These are phyloP conservation scores for Claviceps capensis DNA, from an alignment of 2,329 filamentous ascomycete species.

Conservation along the genomic window DNA sequence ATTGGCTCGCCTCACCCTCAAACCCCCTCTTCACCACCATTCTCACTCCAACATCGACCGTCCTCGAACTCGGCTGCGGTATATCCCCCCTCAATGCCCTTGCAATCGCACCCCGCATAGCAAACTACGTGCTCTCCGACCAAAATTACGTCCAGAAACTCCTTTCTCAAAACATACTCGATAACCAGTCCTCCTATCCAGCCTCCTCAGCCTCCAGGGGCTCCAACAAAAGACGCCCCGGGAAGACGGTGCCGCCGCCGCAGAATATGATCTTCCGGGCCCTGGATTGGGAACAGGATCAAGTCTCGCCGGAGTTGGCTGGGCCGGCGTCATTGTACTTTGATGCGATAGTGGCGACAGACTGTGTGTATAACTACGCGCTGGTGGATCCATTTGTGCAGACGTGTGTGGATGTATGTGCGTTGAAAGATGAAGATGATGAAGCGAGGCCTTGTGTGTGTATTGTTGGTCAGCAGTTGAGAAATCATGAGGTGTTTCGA, in stretches of 20 bases:
- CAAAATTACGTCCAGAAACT: constrained; percentile 72
- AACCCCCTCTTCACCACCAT: constrained; percentile 48
- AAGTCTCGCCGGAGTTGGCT: constrained; percentile 31
- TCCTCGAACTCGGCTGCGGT: constrained; percentile 81
- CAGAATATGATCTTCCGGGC: constrained; percentile 36
- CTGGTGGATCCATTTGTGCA: constrained; percentile 71
- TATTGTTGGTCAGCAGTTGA: constrained; percentile 77
- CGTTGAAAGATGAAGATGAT: constrained; percentile 29
- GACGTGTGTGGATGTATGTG: constrained; percentile 64
- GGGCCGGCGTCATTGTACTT: constrained; percentile 31
- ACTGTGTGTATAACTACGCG: constrained; percentile 91
- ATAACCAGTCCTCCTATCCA: constrained; percentile 31
- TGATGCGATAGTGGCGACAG: constrained; percentile 69
- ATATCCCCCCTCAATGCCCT: constrained; percentile 70
- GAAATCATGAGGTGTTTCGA: constrained; percentile 74
- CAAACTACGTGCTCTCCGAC: constrained; percentile 67
- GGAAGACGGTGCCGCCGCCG: neutral
- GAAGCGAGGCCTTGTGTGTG: constrained; percentile 41
- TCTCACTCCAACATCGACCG: constrained; percentile 38
- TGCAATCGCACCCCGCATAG: constrained; percentile 46
- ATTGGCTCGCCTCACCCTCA: constrained; percentile 54
- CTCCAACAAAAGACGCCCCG: no score
- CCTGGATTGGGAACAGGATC: constrained; percentile 73
- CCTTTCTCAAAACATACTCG: constrained; percentile 60
- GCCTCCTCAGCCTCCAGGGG: constrained; percentile 14